Evolutionary conservation across 2,329 filamentous ascomycete species (phyloP), one percentile per base, ranked within the genome.

Genomic region (Penicillium sclerotiorum): DNA sequence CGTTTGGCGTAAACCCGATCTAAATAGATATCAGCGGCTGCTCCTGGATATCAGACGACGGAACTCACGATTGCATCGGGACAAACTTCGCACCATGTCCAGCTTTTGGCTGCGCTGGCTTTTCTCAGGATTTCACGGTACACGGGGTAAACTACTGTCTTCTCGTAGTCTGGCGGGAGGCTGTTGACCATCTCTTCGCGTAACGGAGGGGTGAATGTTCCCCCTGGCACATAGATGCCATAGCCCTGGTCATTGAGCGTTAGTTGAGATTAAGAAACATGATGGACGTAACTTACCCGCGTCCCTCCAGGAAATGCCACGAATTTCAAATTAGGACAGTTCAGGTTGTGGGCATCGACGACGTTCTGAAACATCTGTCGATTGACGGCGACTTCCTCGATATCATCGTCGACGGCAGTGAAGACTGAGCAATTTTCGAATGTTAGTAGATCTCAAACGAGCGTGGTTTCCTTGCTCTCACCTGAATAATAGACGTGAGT

Each of bases 401-500:
- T 48, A 37, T 60, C 59, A 25, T 61, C 52, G 22, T 58, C 41
- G n/a, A 62, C 37, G 4, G 60, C 53, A 4, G 52, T 36, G 30
- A 62, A 62, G 2, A 55, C 60, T 62, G n/a, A n/a, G n/a, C n/a
- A n/a, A n/a, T n/a, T n/a, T n/a, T 43, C 3, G 8, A 5, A 36
- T 1, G 12, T 25, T 43, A 32, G 36, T 21, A n/a, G n/a, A n/a
- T n/a, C n/a, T n/a, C n/a, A n/a, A n/a, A n/a, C n/a, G n/a, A n/a
- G n/a, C n/a, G n/a, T n/a, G n/a, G n/a, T n/a, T n/a, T n/a, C n/a
- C n/a, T n/a, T n/a, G n/a, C n/a, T n/a, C n/a, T n/a, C n/a, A 71
- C 67, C 67, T 33, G 72, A 68, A 40, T 73, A 74, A 54, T 68
- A 76, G 2, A 75, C 64, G 49, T 75, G 71, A 0, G 72, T 70